phyloP scores from a whole-genome alignment of 1,284 basidiomycete genomes.

The Ceratobasidium sp. region DNA sequence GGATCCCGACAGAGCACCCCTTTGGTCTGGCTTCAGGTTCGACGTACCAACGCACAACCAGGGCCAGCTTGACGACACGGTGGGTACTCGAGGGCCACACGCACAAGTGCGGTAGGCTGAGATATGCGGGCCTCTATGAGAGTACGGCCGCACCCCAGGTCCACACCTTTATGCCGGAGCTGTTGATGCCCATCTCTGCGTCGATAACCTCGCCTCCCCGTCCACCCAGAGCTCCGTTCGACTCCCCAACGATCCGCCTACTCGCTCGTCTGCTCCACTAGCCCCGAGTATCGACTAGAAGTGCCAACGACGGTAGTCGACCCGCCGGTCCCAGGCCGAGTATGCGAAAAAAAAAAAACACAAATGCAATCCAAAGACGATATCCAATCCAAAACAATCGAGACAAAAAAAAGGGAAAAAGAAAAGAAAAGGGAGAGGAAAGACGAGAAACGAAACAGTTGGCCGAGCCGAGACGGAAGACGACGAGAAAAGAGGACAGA shows the following conservation, averaged over 20 bases:
- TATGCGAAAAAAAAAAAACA: too few species aligned
- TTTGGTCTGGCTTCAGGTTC: neutral
- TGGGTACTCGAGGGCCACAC: neutral
- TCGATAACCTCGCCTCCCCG: neutral
- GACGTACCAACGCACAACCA: neutral
- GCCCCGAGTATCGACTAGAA: neutral
- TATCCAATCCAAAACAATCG: too few species aligned
- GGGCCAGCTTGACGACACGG: neutral
- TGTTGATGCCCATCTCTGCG: neutral
- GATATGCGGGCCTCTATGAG: slow-evolving; percentile 2
- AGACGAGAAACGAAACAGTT: neutral
- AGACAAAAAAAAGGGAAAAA: too few species aligned
- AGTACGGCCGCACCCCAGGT: slow-evolving; percentile 1
- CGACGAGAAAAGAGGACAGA: neutral
- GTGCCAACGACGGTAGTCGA: too few species aligned
- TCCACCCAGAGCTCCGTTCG: neutral
- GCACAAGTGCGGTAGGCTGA: slow-evolving; percentile 2
- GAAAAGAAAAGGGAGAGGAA: neutral
- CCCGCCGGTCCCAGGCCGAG: too few species aligned
- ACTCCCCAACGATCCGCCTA: neutral
- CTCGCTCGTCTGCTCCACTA: neutral
- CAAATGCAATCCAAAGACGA: too few species aligned
- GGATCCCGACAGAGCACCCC: neutral
- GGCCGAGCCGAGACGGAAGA: too few species aligned
- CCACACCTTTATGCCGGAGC: neutral